These are phyloP conservation scores for Rachicladosporium sp. DNA, from an alignment of 2,329 filamentous ascomycete genomes.

Conservation along the genomic window DNA sequence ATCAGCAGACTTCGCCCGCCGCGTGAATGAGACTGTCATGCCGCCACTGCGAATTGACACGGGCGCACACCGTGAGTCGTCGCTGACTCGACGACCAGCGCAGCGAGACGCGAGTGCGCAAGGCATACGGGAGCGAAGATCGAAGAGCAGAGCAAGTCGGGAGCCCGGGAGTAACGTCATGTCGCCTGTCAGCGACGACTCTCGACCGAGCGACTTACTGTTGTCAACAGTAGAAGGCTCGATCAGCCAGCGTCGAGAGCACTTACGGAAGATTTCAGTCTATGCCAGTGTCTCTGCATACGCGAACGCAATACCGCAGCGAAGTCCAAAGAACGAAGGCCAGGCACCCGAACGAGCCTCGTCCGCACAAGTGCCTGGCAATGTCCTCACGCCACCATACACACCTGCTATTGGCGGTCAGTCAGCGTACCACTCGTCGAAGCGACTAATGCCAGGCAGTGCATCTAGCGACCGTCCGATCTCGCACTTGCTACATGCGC, in stretches of 20 bases:
- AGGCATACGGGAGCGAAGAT: conserved; percentile 54
- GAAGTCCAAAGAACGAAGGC: conserved; percentile 2
- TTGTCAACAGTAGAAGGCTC: conserved; percentile 23
- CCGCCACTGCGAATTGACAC: conserved; percentile 22
- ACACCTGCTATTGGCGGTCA: conserved; percentile 21
- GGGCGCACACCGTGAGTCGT: conserved; percentile 14
- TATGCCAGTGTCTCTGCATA: conserved; percentile 8
- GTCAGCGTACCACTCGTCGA: conserved; percentile 8
- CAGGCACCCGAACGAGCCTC: neutral
- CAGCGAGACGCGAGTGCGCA: conserved; percentile 43
- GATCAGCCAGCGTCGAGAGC: conserved; percentile 26
- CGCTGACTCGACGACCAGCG: conserved; percentile 24
- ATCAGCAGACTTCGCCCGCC: conserved; percentile 16
- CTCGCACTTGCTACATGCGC: conserved; percentile 36
- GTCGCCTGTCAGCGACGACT: conserved; percentile 24
- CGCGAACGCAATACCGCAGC: neutral
- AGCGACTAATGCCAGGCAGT: conserved; percentile 13
- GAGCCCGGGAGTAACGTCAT: conserved; percentile 21
- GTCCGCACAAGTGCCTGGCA: conserved; percentile 4
- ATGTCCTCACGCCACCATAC: conserved; percentile 24
- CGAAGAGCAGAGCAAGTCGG: conserved; percentile 48
- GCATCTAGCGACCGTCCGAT: conserved; percentile 33
- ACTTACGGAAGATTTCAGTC: conserved; percentile 16
- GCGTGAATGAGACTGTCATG: conserved; percentile 25
- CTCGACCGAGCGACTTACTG: conserved; percentile 21